Conservation (phyloP, 1,284 basidiomycete species). For the Apiotrichum domesticum region DNA sequence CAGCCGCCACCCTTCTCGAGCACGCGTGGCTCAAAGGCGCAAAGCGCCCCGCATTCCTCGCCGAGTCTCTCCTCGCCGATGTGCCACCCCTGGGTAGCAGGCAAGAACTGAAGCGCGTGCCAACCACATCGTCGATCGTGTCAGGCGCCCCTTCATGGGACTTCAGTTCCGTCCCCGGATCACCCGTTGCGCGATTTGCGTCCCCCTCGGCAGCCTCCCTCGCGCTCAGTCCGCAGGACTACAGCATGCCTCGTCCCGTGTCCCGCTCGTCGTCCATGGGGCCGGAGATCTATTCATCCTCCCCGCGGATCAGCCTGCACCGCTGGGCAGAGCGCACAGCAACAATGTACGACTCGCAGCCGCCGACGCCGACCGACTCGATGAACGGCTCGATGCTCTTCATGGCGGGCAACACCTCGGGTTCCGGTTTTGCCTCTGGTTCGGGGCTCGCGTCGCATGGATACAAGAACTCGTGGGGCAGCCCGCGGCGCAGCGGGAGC, state of each 20-base stretch:
- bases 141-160: conserved; percentile 38
- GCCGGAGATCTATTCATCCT: conserved; percentile 15
- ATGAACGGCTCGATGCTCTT: not conserved
- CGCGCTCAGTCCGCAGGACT: conserved; percentile 4
- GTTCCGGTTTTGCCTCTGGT: conserved; percentile 1
- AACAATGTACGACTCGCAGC: conserved; percentile 10
- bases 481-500: not conserved
- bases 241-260: conserved; percentile 13
- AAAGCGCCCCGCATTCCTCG: conserved; percentile 30
- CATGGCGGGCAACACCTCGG: not conserved
- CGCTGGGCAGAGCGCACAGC: conserved; percentile 35
- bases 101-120: conserved; percentile 38
- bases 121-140: conserved; percentile 28
- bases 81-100: conserved; percentile 28
- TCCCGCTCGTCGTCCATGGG: conserved; percentile 17
- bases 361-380: conserved; percentile 11
- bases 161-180: conserved; percentile 27
- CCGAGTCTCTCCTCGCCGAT: conserved; percentile 27
- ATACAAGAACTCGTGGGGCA: not conserved
- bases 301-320: conserved; percentile 30
- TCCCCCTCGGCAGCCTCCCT: conserved; percentile 10
- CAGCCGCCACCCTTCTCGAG: conserved; percentile 21
- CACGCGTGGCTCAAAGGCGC: conserved; percentile 34
- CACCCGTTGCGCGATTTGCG: conserved; percentile 20
- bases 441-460: not conserved